Evolutionary conservation across 176 grass and related monocot genomes (phyloP), one percentile per base, ranked within the genome.

Genomic region (Bromus sterilis): DNA sequence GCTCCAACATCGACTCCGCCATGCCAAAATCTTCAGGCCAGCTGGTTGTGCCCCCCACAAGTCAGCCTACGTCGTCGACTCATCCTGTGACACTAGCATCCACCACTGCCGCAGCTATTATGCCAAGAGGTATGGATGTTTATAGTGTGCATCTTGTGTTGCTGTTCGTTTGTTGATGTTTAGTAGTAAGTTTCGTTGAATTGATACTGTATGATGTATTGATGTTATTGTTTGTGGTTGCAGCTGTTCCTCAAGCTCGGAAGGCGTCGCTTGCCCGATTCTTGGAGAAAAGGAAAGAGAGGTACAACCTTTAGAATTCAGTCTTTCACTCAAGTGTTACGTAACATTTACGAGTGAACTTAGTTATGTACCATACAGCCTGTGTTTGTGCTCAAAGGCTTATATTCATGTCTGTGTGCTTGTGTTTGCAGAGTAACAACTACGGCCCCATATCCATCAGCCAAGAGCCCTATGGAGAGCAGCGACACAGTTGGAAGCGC

Each of bases 181-280:
- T 32, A 70, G 57, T 26, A 76, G 7, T 42, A 55, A 20, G 12
- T 78, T 35, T 40, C 21, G 24, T 68, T 63, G 32, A 76, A 76
- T 29, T 72, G 6, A 60, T 85, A 41, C 42, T 13, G 14, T 43
- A 80, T 65, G 77, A 36, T 63, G 39, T 74, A 18, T 4, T 68
- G 8, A 72, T 35, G 74, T 12, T 23, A 57, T 16, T 63, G 1
- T 63, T 86, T 61, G 86, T 79, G 0, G 53, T 81, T 89, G 58
- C 88, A 98, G 95, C 92, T 86, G 90, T 98, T 5, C 95, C 95
- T 71, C 95, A 98, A 84, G 95, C 95, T 67, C 78, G 95, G 56
- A 98, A 94, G 84, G 92, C 92, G 3, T 98, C 95, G 35, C 64
- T 98, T 62, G 88, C 88, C 57, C 90, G 95, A 60, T 98, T 98